A percentile compares a stretch with the other conserved stretches of the same genome.
Conservation (phyloP, 2,329 filamentous ascomycete genomes). For the Cordyceps sp. region DNA sequence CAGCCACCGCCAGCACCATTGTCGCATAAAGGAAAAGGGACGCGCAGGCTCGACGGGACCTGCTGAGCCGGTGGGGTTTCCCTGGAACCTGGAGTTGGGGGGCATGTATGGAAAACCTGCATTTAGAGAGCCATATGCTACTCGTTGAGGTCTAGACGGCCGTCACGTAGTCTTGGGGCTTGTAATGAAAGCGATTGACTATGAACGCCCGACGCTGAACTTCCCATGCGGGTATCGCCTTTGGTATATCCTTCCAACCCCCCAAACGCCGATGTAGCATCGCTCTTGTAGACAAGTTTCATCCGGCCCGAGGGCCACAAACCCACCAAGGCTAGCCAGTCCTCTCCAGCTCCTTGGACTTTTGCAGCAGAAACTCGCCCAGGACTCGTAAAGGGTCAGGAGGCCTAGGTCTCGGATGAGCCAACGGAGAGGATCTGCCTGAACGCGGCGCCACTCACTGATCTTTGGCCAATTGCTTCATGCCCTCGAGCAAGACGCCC, state of each 20-base stretch:
- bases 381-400: conserved; percentile 51
- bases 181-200: conserved; percentile 17
- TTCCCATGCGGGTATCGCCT: conserved; percentile 7
- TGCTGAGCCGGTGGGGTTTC: conserved; percentile 12
- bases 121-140: conserved; percentile 27
- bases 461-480: conserved; percentile 56
- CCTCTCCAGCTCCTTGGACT: conserved; percentile 46
- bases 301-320: too few relatives aligned
- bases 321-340: conserved; percentile 6
- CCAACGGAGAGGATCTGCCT: too few relatives aligned
- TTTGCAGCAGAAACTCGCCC: conserved; percentile 54
- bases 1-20: conserved; percentile 84
- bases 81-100: conserved; percentile 27
- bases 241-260: too few relatives aligned
- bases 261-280: too few relatives aligned
- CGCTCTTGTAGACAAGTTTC: too few relatives aligned
- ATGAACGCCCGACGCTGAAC: conserved; percentile 6
- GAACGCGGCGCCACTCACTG: conserved; percentile 39
- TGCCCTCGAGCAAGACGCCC: conserved; percentile 51
- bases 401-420: too few relatives aligned
- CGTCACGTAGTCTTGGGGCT: conserved; percentile 14
- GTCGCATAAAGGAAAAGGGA: conserved; percentile 59
- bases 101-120: conserved; percentile 21
- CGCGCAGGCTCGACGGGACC: conserved; percentile 5
- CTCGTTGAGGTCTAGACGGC: conserved; percentile 17